Conservation (phyloP, 129 eudicot species). For the Ambrosia artemisiifolia region DNA sequence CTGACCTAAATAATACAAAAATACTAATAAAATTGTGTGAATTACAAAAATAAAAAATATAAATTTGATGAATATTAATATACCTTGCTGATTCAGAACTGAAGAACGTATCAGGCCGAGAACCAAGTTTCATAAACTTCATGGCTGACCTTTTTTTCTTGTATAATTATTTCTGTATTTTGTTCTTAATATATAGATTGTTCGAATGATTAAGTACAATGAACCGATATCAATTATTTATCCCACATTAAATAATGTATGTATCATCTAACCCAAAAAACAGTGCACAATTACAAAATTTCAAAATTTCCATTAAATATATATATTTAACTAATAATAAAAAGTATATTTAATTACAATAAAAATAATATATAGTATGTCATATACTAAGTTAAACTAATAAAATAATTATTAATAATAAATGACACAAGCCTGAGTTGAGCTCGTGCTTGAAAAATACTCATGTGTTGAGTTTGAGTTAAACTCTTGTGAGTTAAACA, state of each 20-base stretch:
- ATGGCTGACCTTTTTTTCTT: conserved; percentile 31
- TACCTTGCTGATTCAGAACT: conserved; percentile 86
- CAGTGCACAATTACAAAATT: neutral
- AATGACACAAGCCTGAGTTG: too few species aligned
- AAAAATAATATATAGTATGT: too few species aligned
- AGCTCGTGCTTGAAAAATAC: too few species aligned
- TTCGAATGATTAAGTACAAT: neutral
- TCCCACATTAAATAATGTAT: conserved; percentile 2
- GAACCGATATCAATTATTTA: conserved; percentile 8
- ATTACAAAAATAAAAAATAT: neutral
- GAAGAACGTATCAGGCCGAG: conserved; percentile 88
- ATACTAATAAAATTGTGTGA: neutral
- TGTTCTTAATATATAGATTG: neutral
- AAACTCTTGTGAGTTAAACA: too few species aligned
- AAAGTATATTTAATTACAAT: too few species aligned
- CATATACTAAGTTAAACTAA: too few species aligned
- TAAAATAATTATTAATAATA: too few species aligned
- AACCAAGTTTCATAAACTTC: conserved; percentile 99
- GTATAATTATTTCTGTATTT: conserved; percentile 20
- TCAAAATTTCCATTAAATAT: too few species aligned
- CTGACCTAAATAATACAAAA: conserved; percentile 52
- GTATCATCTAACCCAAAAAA: neutral
- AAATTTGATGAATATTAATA: neutral
- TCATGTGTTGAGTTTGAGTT: too few species aligned
- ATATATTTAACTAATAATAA: too few species aligned